Conservation (phyloP, 495 filamentous ascomycete genomes). For the Astrocystis sublimbata region DNA sequence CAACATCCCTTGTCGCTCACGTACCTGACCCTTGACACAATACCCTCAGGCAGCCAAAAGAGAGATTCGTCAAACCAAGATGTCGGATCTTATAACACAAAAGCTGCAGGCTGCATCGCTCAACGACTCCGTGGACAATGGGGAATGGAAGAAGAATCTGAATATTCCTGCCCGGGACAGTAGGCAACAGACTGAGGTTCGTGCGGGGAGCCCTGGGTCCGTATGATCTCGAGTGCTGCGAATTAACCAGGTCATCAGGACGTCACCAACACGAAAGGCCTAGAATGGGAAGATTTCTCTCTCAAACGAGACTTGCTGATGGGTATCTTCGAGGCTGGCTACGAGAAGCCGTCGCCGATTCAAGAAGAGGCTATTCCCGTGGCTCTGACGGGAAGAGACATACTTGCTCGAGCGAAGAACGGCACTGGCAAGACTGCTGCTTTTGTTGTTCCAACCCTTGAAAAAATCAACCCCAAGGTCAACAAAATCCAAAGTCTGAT, state of each 20-base stretch:
- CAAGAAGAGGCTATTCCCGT: conserved; percentile 99
- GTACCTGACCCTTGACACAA: not conserved
- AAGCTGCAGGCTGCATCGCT: conserved; percentile 72
- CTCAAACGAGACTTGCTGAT: conserved; percentile 94
- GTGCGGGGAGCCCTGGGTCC: conserved; percentile 26
- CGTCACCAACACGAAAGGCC: conserved; percentile 94
- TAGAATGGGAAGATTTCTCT: conserved; percentile 96
- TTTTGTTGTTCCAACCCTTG: conserved; percentile 93
- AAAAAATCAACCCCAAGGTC: conserved; percentile 93
- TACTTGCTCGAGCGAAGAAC: conserved; percentile 95
- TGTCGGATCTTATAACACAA: conserved; percentile 60
- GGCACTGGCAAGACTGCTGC: conserved; percentile 98
- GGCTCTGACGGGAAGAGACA: conserved; percentile 90
- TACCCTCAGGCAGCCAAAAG: no score
- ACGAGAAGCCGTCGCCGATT: conserved; percentile 97
- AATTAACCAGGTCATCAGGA: conserved; percentile 57
- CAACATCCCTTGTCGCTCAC: not conserved
- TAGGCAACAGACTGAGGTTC: conserved; percentile 90
- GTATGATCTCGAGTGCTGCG: conserved; percentile 8
- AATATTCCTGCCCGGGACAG: conserved; percentile 80
- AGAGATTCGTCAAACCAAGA: conserved; percentile 22
- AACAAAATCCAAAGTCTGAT: conserved; percentile 94
- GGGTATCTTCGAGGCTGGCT: conserved; percentile 98
- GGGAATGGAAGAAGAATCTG: conserved; percentile 76
- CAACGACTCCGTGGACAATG: conserved; percentile 58